These are phyloP conservation scores for Xylaria flabelliformis DNA, from an alignment of 495 filamentous ascomycete species.

Conservation along the genomic window DNA sequence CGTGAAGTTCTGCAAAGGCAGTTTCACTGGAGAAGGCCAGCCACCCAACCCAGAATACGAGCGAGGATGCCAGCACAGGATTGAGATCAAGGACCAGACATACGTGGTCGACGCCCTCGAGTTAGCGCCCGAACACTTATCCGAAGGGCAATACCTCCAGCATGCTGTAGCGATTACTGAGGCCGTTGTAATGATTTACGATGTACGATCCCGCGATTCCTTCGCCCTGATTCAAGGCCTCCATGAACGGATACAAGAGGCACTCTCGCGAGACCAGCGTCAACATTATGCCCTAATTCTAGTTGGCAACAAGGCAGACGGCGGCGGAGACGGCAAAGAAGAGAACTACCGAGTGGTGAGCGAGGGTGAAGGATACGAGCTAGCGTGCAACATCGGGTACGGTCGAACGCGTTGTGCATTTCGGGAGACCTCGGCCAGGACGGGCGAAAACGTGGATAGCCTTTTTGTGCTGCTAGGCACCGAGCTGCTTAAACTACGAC, in stretches of 20 bases:
- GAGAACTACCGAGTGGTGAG: slow-evolving; percentile 31
- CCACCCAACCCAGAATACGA: slow-evolving; percentile 39
- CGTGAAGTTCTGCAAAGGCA: slow-evolving; percentile 42
- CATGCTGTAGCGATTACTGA: slow-evolving; percentile 50
- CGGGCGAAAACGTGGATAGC: slow-evolving; percentile 44
- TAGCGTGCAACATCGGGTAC: slow-evolving; percentile 33
- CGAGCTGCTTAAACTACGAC: slow-evolving; percentile 40
- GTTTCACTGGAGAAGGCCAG: slow-evolving; percentile 33
- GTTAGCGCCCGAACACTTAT: slow-evolving; percentile 45
- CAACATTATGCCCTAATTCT: slow-evolving; percentile 45
- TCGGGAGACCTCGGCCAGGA: slow-evolving; percentile 48
- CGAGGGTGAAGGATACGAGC: slow-evolving; percentile 38
- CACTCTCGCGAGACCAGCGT: slow-evolving; percentile 24
- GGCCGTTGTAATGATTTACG: slow-evolving; percentile 49
- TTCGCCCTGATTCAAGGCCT: slow-evolving; percentile 40
- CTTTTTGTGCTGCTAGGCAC: slow-evolving; percentile 42
- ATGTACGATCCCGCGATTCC: slow-evolving; percentile 43
- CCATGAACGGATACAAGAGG: slow-evolving; percentile 40
- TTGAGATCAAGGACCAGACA: slow-evolving; percentile 38
- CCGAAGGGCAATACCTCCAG: slow-evolving; percentile 40
- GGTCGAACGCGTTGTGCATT: slow-evolving; percentile 33
- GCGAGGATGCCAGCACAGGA: slow-evolving; percentile 42
- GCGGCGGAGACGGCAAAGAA: slow-evolving; percentile 32
- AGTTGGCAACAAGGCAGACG: slow-evolving; percentile 47
- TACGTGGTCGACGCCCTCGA: slow-evolving; percentile 51